phyloP scores from a whole-genome alignment of 2,329 filamentous ascomycete genomes.

The Elsinoe ampelina region DNA sequence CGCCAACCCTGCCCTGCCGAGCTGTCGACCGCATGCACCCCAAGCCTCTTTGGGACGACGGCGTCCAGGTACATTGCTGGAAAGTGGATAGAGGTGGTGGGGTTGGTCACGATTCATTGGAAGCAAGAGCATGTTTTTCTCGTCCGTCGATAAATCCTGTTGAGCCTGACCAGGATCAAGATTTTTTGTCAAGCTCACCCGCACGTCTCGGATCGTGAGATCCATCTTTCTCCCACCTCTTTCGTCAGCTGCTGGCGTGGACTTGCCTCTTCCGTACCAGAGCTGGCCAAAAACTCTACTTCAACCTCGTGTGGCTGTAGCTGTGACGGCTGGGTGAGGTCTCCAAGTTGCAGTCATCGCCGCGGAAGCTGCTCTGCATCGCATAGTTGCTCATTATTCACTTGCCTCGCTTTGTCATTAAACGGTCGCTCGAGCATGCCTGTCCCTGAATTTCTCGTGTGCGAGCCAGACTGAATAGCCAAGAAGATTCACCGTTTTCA shows the following conservation, averaged over 20 bases:
- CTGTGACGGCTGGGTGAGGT: not conserved
- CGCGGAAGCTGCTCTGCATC: not conserved
- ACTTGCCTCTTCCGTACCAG: constrained; percentile 1
- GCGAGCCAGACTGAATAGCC: not conserved
- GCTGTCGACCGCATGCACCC: not conserved
- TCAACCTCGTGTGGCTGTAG: constrained; percentile 1
- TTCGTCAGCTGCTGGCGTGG: constrained; percentile 2
- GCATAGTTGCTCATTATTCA: not conserved
- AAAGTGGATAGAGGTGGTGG: not conserved
- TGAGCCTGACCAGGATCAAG: constrained; percentile 10
- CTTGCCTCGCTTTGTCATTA: not conserved
- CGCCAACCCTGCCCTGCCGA: not conserved
- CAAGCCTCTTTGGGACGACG: constrained; percentile 10
- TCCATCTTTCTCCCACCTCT: not conserved
- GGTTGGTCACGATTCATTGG: not conserved
- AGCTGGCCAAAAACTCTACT: not conserved
- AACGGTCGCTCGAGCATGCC: not conserved
- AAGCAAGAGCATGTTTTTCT: constrained; percentile 1
- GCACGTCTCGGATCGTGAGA: not conserved
- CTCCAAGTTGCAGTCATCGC: not conserved
- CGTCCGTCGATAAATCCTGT: constrained; percentile 3
- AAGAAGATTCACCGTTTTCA: not conserved
- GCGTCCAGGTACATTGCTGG: constrained; percentile 1
- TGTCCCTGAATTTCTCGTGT: not conserved
- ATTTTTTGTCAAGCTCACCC: not conserved